These are phyloP conservation scores for Trichoderma sp. DNA, from an alignment of 2,329 filamentous ascomycete genomes.

Conservation along the genomic window DNA sequence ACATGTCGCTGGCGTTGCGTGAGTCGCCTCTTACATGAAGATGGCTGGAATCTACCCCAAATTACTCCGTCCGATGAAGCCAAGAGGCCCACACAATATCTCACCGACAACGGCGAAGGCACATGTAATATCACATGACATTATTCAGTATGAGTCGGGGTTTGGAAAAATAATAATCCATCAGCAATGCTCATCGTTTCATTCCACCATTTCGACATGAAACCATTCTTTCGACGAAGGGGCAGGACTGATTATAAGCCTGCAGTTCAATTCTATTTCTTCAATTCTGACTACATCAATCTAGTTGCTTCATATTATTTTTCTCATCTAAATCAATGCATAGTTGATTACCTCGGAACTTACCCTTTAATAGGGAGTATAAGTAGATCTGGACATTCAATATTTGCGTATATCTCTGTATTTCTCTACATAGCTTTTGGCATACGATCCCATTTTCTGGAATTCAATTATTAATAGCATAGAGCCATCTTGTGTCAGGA, in stretches of 20 bases:
- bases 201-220: background rate
- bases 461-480: background rate
- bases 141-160: background rate
- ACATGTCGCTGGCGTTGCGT: background rate
- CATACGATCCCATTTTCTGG: background rate
- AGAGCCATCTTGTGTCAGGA: background rate
- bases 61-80: background rate
- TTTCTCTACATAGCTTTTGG: background rate
- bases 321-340: background rate
- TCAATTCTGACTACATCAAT: background rate
- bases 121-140: background rate
- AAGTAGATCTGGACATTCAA: background rate
- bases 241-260: background rate
- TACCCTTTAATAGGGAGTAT: background rate
- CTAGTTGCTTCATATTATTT: background rate
- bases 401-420: background rate
- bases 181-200: background rate
- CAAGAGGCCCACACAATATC: background rate
- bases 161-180: background rate
- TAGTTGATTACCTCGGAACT: background rate
- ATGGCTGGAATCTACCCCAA: constrained; percentile 1
- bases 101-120: background rate
- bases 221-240: background rate
- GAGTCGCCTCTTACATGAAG: background rate
- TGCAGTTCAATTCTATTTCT: background rate